A percentile compares a stretch with the other conserved stretches of the same genome.
These are phyloP conservation scores for Aspergillus sp. DNA, from an alignment of 2,329 filamentous ascomycete species.

Conservation along the genomic window DNA sequence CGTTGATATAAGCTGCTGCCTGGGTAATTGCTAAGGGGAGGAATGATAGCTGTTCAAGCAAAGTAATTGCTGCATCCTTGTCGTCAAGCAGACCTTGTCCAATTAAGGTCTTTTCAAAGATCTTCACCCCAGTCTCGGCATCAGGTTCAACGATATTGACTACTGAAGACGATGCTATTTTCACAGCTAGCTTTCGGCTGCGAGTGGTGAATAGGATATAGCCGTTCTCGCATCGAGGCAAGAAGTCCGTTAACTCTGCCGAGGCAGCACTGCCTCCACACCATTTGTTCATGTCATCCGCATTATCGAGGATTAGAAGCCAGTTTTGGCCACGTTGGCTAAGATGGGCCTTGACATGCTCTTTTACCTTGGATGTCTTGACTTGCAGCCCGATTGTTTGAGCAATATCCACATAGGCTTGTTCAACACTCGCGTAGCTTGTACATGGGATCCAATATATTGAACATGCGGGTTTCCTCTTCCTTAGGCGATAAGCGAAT, in stretches of 20 bases:
- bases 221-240: slow-evolving; percentile 22
- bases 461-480: slow-evolving; percentile 13
- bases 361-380: slow-evolving; percentile 7
- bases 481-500: slow-evolving; percentile 13
- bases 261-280: not conserved
- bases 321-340: slow-evolving; percentile 14
- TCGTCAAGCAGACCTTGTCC: slow-evolving; percentile 12
- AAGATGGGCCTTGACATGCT: slow-evolving; percentile 12
- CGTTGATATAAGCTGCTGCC: slow-evolving; percentile 22
- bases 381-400: slow-evolving; percentile 3
- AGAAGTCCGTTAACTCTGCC: slow-evolving; percentile 4
- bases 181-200: slow-evolving; percentile 17
- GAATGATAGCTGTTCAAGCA: slow-evolving; percentile 22
- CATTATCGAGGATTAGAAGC: slow-evolving; percentile 27
- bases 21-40: slow-evolving; percentile 29
- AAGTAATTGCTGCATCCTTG: not conserved
- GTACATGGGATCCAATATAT: slow-evolving; percentile 31
- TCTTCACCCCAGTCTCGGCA: not conserved
- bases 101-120: not conserved
- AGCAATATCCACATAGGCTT: slow-evolving; percentile 14
- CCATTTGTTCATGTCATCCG: slow-evolving; percentile 22
- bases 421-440: slow-evolving; percentile 18
- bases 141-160: not conserved
- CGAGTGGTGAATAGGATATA: slow-evolving; percentile 30
- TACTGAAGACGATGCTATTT: slow-evolving; percentile 13